Conservation (phyloP, 2,329 filamentous ascomycete genomes). For the Atkinsonella texensis region DNA sequence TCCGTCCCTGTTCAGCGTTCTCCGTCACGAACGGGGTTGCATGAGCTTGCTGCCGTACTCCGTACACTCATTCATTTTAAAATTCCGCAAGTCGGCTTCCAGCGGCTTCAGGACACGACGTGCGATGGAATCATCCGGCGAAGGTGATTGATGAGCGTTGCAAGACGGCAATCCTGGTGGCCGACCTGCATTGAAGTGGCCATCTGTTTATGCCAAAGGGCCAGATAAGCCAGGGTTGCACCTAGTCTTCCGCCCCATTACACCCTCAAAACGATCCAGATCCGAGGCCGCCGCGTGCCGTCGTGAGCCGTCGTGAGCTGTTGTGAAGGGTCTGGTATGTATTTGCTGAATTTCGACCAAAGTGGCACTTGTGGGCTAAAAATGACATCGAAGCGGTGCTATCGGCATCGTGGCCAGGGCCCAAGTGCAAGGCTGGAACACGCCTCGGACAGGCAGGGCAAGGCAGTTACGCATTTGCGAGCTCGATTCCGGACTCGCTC, state of each 20-base stretch:
- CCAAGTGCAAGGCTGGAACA: too few species aligned
- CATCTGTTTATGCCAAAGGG: too few species aligned
- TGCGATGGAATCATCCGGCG: not conserved
- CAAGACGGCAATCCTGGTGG: not conserved
- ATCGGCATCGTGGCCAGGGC: too few species aligned
- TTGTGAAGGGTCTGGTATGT: too few species aligned
- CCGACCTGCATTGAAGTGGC: not conserved
- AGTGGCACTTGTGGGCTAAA: too few species aligned
- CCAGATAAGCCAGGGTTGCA: too few species aligned
- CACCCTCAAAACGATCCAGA: too few species aligned
- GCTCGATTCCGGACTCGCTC: not conserved
- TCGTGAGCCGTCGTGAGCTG: too few species aligned
- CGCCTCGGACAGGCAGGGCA: not conserved
- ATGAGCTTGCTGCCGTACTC: not conserved
- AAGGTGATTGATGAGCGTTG: not conserved
- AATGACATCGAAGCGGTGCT: not conserved
- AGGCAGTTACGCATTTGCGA: not conserved
- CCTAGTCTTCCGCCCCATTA: too few species aligned
- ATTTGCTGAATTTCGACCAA: not conserved
- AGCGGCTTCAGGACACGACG: not conserved
- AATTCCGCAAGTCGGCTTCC: not conserved
- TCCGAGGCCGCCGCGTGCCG: too few species aligned
- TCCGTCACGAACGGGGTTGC: not conserved
- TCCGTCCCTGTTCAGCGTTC: too few species aligned
- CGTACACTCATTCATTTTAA: not conserved